Percentiles rank a stretch among this genome's conserved stretches.
These are phyloP conservation scores for Cladorrhinum sp. DNA, from an alignment of 2,329 filamentous ascomycete species.

Conservation along the genomic window DNA sequence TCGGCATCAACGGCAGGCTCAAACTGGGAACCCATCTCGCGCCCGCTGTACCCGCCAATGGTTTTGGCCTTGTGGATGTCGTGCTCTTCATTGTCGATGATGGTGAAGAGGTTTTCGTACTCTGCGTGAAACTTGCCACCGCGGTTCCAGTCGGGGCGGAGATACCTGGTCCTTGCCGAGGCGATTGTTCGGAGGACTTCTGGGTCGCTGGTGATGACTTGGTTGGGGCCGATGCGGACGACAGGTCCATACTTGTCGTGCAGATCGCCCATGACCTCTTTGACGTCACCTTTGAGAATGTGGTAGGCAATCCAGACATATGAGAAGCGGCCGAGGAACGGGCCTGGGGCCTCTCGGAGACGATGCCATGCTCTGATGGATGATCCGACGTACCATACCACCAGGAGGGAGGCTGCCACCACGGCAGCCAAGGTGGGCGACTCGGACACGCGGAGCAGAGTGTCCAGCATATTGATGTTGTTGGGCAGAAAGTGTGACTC, in stretches of 20 bases:
- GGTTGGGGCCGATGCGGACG: conserved; percentile 32
- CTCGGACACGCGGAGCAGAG: too few species aligned
- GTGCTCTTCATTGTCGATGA: conserved; percentile 43
- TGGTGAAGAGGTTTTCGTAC: conserved; percentile 44
- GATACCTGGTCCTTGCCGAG: conserved; percentile 24
- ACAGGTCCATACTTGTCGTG: conserved; percentile 29
- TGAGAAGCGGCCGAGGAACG: conserved; percentile 12
- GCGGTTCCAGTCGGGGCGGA: conserved; percentile 35
- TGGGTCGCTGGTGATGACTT: conserved; percentile 31
- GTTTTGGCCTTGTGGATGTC: conserved; percentile 39
- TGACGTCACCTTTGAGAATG: conserved; percentile 22
- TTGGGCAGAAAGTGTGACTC: too few species aligned
- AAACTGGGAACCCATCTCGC: conserved; percentile 41
- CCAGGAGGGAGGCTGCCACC: not conserved
- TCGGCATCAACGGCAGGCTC: conserved; percentile 46
- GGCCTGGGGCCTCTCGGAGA: conserved; percentile 14
- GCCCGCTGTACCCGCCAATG: conserved; percentile 43
- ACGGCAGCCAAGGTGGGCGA: not conserved
- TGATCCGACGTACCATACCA: not conserved
- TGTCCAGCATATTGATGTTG: too few species aligned
- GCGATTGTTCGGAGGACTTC: conserved; percentile 25
- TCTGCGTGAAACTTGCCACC: conserved; percentile 42
- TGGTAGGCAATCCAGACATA: conserved; percentile 7
- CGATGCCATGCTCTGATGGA: conserved; percentile 1
- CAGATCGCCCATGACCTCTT: conserved; percentile 24